phyloP scores from a whole-genome alignment of 208 protist genomes.

The Trypanosoma scelopori region DNA sequence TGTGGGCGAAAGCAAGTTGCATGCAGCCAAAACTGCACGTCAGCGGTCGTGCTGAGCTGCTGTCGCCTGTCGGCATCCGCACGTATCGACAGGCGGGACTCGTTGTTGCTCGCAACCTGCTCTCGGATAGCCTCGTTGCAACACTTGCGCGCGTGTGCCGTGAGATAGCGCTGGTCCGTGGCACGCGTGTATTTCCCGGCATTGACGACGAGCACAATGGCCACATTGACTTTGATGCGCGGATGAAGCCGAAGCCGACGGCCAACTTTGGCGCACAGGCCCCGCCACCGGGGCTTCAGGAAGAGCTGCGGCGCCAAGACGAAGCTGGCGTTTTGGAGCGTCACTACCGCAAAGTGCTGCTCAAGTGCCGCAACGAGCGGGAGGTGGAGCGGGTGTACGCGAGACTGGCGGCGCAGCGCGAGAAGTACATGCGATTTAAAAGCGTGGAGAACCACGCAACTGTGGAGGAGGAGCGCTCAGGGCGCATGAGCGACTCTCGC shows the following conservation, averaged over 20 bases:
- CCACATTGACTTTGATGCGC: conserved; percentile 29
- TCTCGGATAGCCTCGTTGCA: conserved; percentile 15
- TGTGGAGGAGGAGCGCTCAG: conserved; percentile 47
- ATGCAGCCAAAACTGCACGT: conserved; percentile 32
- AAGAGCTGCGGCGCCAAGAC: conserved; percentile 26
- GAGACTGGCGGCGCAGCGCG: conserved; percentile 38
- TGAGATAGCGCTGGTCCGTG: conserved; percentile 32
- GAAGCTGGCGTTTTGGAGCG: conserved; percentile 32
- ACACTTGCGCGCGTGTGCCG: conserved; percentile 39
- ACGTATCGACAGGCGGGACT: conserved; percentile 65
- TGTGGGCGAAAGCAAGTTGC: neutral
- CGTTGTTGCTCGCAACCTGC: conserved; percentile 47
- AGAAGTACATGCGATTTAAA: conserved; percentile 49
- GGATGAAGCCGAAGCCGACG: conserved; percentile 26
- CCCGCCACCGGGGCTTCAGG: conserved; percentile 32
- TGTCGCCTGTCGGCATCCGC: conserved; percentile 46
- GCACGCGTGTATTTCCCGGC: conserved; percentile 53
- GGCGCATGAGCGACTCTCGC: conserved; percentile 39
- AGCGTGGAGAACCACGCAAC: conserved; percentile 32
- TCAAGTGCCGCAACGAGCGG: conserved; percentile 47
- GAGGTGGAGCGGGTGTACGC: conserved; percentile 64
- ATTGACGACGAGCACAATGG: conserved; percentile 54
- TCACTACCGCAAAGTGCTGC: conserved; percentile 32
- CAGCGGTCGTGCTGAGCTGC: conserved; percentile 33
- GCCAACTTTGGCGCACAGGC: conserved; percentile 19